Evolutionary conservation across 495 filamentous ascomycete species (phyloP), one percentile per base, ranked within the genome.

Genomic region (Neurospora sublineolata): DNA sequence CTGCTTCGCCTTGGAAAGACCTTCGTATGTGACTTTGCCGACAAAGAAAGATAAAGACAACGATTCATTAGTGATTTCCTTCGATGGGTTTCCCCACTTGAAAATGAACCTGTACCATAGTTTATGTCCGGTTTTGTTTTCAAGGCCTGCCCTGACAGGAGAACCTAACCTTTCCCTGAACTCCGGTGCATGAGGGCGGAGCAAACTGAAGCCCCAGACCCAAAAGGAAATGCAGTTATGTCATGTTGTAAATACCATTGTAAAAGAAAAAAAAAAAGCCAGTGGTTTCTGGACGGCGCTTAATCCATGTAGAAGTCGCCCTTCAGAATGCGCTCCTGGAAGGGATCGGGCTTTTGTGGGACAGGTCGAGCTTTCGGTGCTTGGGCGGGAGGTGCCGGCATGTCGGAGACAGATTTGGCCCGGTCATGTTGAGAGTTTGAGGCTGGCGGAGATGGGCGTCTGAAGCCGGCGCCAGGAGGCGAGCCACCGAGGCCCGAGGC

Each of bases 241-340:
- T 30, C 52, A 36, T 33, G 27, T 60, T 18, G 52, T 30, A 71
- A 67, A 69, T 20, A 39, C 60, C 38, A 69, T 1, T 30, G 4
- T 14, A 16, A 30, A 37, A 69, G 30, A 27, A 40, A 38, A 71
- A 4, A 41, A 37, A 20, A 8, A 72, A 64, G 37, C 37, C 41
- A 36, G 38, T 42, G 72, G 37, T 68, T 42, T 1, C 18, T 18
- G 52, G 14, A 36, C 64, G 14, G 41, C 40, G n/a, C 67, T 85
- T 85, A 99, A 77, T 99, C 95, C 93, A 98, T 97, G 82, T 93
- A 94, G 77, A 99, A 97, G 76, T 99, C 95, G 39, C 95, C 95
- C 81, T 96, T 94, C 72, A 99, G 84, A 74, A 99, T 97, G 73
- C 97, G 88, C 86, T 99, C 95, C 81, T 97, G 93, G 83, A 97